Base-by-base conservation (phyloP, 225 moss, liverwort and hornwort genomes). In the Sphagnum tenellum region DNA sequence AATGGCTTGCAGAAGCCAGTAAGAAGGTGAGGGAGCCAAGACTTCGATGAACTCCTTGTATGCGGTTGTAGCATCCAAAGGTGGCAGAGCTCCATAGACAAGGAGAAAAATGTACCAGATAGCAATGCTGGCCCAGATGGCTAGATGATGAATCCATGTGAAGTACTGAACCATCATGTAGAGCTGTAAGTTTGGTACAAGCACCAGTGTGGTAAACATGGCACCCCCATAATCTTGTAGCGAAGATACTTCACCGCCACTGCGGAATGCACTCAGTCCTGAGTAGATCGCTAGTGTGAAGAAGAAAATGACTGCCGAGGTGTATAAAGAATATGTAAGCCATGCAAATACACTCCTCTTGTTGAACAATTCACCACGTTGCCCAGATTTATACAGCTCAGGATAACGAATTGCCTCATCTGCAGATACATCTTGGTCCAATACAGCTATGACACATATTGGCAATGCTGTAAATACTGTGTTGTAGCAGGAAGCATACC, bases 401-500 rank as follows among this genome's bases (percentile, higher is more conserved):
- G 89, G 87, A 50, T 74, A 78, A 64, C 67, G 58, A n/a, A 90
- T 44, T 12, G 74, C 73, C 50, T 82, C 72, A 4, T 45, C 71
- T 12, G 85, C 82, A 4, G 87, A 78, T 7, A 87, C 87, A 61
- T 90, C 90, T 70, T 90, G 90, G 51, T 90, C 87, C 55, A 87
- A 75, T 3, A 69, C 65, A 11, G 73, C 90, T 62, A 90, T 78
- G 58, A 83, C 78, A 63, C 78, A 70, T 46, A 90, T 78, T 8
- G 90, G 90, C 45, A 87, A 47, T 11, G 87, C 69, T 10, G 90
- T 90, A 59, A 90, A 90, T 9, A 90, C 45, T 0, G 87, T 82
- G 57, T 90, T 87, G 75, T 87, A 90, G 55, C 84, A 87, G 12
- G 89, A 82, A 3, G 84, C 84, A 64, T 89, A 89, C 86, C 86